Evolutionary conservation across 352 stramenopile genomes (phyloP).

Genomic region (Globisporangium megalacanthum): DNA sequence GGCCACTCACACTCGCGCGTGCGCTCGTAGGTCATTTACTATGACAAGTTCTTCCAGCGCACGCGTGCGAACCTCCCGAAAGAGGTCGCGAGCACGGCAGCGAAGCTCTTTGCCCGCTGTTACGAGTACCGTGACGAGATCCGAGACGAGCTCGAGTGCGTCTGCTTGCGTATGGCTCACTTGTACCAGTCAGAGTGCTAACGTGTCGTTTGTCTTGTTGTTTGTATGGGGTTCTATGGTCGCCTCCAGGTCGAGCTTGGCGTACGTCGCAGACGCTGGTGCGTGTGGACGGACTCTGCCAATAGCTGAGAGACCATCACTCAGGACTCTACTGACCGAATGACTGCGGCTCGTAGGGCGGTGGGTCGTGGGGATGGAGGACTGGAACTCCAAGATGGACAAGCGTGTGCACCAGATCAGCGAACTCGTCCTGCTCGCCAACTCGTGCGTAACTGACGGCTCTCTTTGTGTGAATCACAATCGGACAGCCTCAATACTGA

Average conservation of each 20-base stretch:
- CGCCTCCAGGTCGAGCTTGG: slow-evolving; percentile 43
- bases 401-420: slow-evolving; percentile 75
- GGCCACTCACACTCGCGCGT: neutral
- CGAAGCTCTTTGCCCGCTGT: slow-evolving; percentile 60
- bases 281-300: neutral
- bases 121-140: slow-evolving; percentile 83
- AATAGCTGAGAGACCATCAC: neutral
- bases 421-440: slow-evolving; percentile 75
- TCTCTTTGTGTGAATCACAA: neutral
- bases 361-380: slow-evolving; percentile 78
- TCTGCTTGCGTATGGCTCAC: neutral
- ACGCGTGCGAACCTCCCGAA: slow-evolving; percentile 50
- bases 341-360: slow-evolving; percentile 23
- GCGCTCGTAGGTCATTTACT: slow-evolving; percentile 63
- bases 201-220: neutral
- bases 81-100: slow-evolving; percentile 50
- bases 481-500: neutral
- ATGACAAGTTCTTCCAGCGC: slow-evolving; percentile 78
- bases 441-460: slow-evolving; percentile 24
- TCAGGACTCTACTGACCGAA: neutral
- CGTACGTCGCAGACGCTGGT: slow-evolving; percentile 61
- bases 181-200: too few species aligned
- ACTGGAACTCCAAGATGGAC: slow-evolving; percentile 88
- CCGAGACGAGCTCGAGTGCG: slow-evolving; percentile 75
- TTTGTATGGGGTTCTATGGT: neutral